Conservation (phyloP, 2,329 filamentous ascomycete species). For the Septoria petroselini region DNA sequence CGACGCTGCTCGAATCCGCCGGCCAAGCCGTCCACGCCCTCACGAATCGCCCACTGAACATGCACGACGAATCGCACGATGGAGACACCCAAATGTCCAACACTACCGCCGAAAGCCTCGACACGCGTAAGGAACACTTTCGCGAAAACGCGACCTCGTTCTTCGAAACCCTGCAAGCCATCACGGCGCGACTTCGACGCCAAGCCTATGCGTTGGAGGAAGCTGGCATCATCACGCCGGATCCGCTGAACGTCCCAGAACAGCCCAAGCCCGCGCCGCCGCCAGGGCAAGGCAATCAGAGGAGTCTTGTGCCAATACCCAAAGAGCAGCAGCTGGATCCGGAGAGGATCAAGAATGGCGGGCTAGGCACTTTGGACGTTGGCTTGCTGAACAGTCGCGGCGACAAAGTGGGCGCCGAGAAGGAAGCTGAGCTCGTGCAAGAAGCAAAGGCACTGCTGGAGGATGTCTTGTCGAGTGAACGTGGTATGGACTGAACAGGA, state of each 20-base stretch:
- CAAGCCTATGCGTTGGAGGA: slow-evolving; percentile 80
- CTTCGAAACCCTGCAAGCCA: slow-evolving; percentile 67
- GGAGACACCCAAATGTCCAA: slow-evolving; percentile 32
- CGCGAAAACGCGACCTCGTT: slow-evolving; percentile 59
- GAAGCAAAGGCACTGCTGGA: slow-evolving; percentile 57
- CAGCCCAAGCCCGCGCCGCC: slow-evolving; percentile 2
- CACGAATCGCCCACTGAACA: slow-evolving; percentile 48
- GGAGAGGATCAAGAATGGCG: slow-evolving; percentile 44
- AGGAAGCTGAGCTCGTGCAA: slow-evolving; percentile 77
- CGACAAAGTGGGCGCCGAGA: slow-evolving; percentile 74
- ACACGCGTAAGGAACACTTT: slow-evolving; percentile 59
- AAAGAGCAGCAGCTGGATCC: slow-evolving; percentile 22
- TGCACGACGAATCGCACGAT: slow-evolving; percentile 22
- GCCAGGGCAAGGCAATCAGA: slow-evolving; percentile 12
- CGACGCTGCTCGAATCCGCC: slow-evolving; percentile 56
- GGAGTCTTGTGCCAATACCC: slow-evolving; percentile 9
- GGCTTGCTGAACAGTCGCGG: slow-evolving; percentile 87
- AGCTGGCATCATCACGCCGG: slow-evolving; percentile 64
- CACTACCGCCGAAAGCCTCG: slow-evolving; percentile 48
- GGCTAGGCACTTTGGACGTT: slow-evolving; percentile 65
- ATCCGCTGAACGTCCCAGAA: slow-evolving; percentile 26
- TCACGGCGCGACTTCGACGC: slow-evolving; percentile 70
- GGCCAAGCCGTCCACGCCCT: slow-evolving; percentile 63
- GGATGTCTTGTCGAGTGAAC: slow-evolving; percentile 11
- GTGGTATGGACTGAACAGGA: neutral